A percentile compares a stretch with the other conserved stretches of the same genome.
These are phyloP conservation scores for Aspergillus conjunctus DNA, from an alignment of 495 filamentous ascomycete genomes.

Conservation along the genomic window DNA sequence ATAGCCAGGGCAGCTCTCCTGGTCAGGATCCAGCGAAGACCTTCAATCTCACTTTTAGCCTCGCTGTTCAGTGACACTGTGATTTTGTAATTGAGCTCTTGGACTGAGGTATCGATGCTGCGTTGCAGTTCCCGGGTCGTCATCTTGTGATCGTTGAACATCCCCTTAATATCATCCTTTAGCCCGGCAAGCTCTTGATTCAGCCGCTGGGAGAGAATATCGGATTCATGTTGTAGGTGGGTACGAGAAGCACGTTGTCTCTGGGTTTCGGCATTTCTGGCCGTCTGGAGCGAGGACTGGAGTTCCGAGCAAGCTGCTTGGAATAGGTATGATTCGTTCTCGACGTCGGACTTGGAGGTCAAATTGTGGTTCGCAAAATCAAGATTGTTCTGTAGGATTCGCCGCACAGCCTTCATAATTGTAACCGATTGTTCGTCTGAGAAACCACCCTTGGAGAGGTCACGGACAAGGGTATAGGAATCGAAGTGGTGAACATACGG, in stretches of 20 bases:
- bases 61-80: constrained; percentile 84
- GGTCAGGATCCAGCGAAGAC: constrained; percentile 86
- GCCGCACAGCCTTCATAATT: constrained; percentile 85
- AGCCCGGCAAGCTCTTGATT: constrained; percentile 76
- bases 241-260: constrained; percentile 77
- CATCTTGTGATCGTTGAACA: constrained; percentile 98
- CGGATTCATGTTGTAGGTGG: constrained; percentile 88
- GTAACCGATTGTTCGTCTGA: constrained; percentile 68
- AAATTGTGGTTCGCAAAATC: constrained; percentile 73
- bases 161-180: constrained; percentile 88
- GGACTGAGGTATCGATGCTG: constrained; percentile 77
- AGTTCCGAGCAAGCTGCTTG: constrained; percentile 92
- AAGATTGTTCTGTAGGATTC: constrained; percentile 74
- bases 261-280: constrained; percentile 57
- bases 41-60: constrained; percentile 86
- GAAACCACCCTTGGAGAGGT: constrained; percentile 71
- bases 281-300: constrained; percentile 69
- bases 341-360: constrained; percentile 76
- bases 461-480: constrained; percentile 81
- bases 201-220: constrained; percentile 81
- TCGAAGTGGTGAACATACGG: constrained; percentile 96
- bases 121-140: constrained; percentile 81
- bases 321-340: constrained; percentile 93
- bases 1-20: constrained; percentile 83
- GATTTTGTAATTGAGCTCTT: constrained; percentile 93